phyloP scores from a whole-genome alignment of 306 rosid species.

The Oemleria cerasiformis region DNA sequence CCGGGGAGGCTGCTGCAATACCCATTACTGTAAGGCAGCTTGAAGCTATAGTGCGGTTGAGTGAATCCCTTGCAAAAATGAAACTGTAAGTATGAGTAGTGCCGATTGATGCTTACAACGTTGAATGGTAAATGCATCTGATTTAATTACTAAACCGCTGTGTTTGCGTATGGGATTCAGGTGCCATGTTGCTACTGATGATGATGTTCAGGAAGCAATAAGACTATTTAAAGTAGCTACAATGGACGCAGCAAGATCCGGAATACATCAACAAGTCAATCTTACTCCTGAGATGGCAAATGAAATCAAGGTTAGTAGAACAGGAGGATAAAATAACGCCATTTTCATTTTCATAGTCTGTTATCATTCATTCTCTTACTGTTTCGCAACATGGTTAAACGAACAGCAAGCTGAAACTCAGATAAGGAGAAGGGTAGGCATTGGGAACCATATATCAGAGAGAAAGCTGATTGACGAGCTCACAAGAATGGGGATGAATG shows the following conservation, averaged over 20 bases:
- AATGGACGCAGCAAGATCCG: constrained; percentile 95
- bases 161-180: constrained; percentile 28
- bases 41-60: constrained; percentile 91
- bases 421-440: constrained; percentile 96
- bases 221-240: constrained; percentile 88
- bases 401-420: constrained; percentile 98
- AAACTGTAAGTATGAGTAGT: constrained; percentile 62
- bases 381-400: constrained; percentile 8
- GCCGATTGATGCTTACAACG: constrained; percentile 1
- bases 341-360: neutral
- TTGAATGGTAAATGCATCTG: neutral
- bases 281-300: constrained; percentile 82
- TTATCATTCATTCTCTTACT: neutral
- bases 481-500: constrained; percentile 91
- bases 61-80: constrained; percentile 97
- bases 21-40: constrained; percentile 97
- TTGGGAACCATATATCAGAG: constrained; percentile 93
- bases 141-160: neutral
- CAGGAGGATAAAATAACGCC: neutral
- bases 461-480: constrained; percentile 92
- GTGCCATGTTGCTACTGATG: constrained; percentile 76
- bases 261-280: constrained; percentile 83
- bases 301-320: constrained; percentile 75
- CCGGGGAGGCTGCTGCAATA: constrained; percentile 85
- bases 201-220: constrained; percentile 81